Percentiles rank a stretch among this genome's conserved stretches.
Evolutionary conservation across 495 filamentous ascomycete genomes (phyloP).

Genomic region (Penicillium egyptiacum): DNA sequence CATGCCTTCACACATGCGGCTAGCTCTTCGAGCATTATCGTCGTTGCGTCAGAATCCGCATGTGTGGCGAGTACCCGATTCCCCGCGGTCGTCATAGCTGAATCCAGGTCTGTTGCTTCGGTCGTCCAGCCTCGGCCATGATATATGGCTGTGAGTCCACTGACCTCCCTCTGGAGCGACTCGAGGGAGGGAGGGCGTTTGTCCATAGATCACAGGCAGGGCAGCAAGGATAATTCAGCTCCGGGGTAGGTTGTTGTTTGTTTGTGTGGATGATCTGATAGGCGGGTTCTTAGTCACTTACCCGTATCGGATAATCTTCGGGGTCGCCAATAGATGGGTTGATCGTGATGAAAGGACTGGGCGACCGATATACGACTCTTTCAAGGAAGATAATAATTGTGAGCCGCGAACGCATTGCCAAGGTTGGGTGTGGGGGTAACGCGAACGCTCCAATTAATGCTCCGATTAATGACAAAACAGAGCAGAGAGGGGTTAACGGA

Average conservation of each 20-base stretch:
- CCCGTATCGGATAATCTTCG: not conserved
- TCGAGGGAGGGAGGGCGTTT: slow-evolving; percentile 3
- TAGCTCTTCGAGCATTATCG: slow-evolving; percentile 9
- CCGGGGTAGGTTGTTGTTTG: not conserved
- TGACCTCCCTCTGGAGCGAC: slow-evolving; percentile 8
- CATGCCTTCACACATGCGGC: slow-evolving; percentile 3
- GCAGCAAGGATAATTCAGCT: not conserved
- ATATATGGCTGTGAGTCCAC: slow-evolving; percentile 8
- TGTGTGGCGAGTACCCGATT: not conserved
- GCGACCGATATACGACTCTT: not conserved
- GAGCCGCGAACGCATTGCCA: slow-evolving; percentile 5
- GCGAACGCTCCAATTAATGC: not conserved
- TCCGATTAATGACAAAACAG: slow-evolving; percentile 5
- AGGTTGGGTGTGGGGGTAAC: slow-evolving; percentile 1
- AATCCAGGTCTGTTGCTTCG: slow-evolving; percentile 4
- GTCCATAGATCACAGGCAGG: slow-evolving; percentile 17
- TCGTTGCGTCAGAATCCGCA: not conserved
- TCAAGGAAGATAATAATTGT: not conserved
- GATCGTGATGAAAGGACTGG: not conserved
- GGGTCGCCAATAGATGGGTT: not conserved
- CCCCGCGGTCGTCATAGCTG: not conserved
- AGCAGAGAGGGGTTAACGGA: slow-evolving; percentile 1
- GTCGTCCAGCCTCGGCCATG: slow-evolving; percentile 6
- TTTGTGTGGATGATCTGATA: not conserved
- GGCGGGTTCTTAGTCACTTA: not conserved